Base-by-base conservation (phyloP, 2,329 filamentous ascomycete genomes). In the Ophiocordyceps polyrhachis-furcata region DNA sequence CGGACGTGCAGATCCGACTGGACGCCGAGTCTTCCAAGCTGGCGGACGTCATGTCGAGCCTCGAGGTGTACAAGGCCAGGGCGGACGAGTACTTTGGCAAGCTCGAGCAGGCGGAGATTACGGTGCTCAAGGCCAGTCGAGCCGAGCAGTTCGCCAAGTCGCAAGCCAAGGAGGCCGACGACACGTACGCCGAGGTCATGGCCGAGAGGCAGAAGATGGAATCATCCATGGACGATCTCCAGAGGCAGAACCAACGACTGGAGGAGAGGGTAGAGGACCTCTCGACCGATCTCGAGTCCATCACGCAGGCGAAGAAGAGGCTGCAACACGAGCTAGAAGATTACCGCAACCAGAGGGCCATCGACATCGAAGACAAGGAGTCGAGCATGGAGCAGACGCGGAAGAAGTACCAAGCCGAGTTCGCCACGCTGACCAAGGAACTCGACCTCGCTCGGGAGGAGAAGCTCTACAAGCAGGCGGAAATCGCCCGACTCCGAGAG, bases 31-130 rank as follows among this genome's bases (percentile, higher is more conserved):
- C 79, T 1, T 93, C 86, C 1, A 89, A 83, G 59, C 71, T 89
- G 25, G 75, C 80, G 25, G 89, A 98, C 59, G 79, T 94, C 41
- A 79, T 77, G 8, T 82, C 86, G 3, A 93, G 83, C 59, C 72
- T 96, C 40, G 80, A 78, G 48, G 66, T 95, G 49, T 98, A 96
- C 70, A 95, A 93, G 71, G 79, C 76, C 50, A 79, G 89, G 40
- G 83, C 89, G 4, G 87, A 96, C 56, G 89, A 96, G 58, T 96
- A 98, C 62, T 98, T 95, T 64, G 83, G 79, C 67, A 95, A 94
- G 63, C 76, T 98, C 19, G 89, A 98, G 61, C 89, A 96, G 58
- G 91, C 91, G 15, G 89, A 98, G 61, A 93, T 96, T 51, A 80
- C 88, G 0, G 88, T 96, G 17, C 74, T 98, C 50, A 95, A 95